Evolutionary conservation across 2,329 filamentous ascomycete species (phyloP).

Genomic region (Hawksworthiomyces lignivorus): DNA sequence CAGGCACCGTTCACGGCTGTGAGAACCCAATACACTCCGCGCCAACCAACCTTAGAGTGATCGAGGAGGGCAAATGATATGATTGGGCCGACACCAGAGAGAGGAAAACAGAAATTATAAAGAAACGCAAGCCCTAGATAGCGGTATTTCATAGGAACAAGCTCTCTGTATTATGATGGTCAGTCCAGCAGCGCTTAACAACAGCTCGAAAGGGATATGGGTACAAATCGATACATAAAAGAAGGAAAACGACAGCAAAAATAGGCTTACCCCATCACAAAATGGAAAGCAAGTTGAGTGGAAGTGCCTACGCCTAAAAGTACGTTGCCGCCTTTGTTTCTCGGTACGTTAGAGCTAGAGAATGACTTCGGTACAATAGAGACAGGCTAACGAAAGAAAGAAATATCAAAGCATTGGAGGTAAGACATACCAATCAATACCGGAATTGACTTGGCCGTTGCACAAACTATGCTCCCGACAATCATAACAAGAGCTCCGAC

Average conservation of each 20-base stretch:
- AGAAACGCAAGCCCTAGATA: slow-evolving; percentile 16
- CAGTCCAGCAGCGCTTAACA: no score
- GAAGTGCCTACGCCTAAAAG: no score
- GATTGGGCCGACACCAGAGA: slow-evolving; percentile 11
- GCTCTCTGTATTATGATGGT: no score
- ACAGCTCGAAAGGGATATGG: no score
- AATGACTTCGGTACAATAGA: no score
- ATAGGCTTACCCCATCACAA: no score
- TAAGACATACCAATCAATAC: slow-evolving; percentile 14
- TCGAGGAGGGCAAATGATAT: slow-evolving; percentile 14
- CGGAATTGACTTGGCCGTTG: slow-evolving; percentile 8
- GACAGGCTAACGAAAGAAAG: no score
- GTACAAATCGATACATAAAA: no score
- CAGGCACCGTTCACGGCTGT: slow-evolving; percentile 13
- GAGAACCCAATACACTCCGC: slow-evolving; percentile 15
- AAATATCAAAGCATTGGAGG: slow-evolving; percentile 15
- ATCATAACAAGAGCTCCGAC: slow-evolving; percentile 11
- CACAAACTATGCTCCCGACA: slow-evolving; percentile 11
- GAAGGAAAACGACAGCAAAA: no score
- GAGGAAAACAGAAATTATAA: slow-evolving; percentile 12
- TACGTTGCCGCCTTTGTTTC: no score
- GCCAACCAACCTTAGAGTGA: slow-evolving; percentile 14
- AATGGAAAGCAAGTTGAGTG: no score
- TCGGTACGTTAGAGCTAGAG: no score
- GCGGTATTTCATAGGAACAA: slow-evolving; percentile 16